Evolutionary conservation across 73 alveolate genomes (phyloP).

Genomic region (Paramecium biaurelia): DNA sequence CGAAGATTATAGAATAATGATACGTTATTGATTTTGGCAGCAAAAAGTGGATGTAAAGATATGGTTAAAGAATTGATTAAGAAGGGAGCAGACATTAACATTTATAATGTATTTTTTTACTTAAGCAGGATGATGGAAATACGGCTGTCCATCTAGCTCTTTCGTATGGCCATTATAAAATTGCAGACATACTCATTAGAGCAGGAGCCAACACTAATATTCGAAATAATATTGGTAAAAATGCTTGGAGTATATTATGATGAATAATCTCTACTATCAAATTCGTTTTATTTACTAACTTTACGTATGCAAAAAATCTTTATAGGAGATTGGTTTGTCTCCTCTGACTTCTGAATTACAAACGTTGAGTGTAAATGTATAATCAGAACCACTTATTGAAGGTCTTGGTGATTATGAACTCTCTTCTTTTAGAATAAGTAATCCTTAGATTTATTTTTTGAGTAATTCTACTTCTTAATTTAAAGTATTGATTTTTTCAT

Average conservation of each 20-base stretch:
- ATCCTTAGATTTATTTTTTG: neutral
- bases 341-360: conserved; percentile 40
- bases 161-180: conserved; percentile 50
- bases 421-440: neutral
- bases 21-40: conserved; percentile 36
- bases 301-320: conserved; percentile 31
- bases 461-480: neutral
- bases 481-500: conserved; percentile 1
- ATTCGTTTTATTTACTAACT: conserved; percentile 27
- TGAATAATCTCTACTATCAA: conserved; percentile 22
- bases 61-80: conserved; percentile 26
- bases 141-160: conserved; percentile 66
- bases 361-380: conserved; percentile 30
- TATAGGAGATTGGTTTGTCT: neutral
- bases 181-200: conserved; percentile 56
- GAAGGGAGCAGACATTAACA: conserved; percentile 48
- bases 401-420: conserved; percentile 30
- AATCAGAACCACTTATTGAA: conserved; percentile 36
- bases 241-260: conserved; percentile 37
- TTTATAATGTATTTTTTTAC: conserved; percentile 41
- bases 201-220: conserved; percentile 30
- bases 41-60: conserved; percentile 48
- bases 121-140: conserved; percentile 59
- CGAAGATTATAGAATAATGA: neutral
- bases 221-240: conserved; percentile 15